phyloP scores from a whole-genome alignment of 768 basidiomycete species.

The Termitomyces sp. region DNA sequence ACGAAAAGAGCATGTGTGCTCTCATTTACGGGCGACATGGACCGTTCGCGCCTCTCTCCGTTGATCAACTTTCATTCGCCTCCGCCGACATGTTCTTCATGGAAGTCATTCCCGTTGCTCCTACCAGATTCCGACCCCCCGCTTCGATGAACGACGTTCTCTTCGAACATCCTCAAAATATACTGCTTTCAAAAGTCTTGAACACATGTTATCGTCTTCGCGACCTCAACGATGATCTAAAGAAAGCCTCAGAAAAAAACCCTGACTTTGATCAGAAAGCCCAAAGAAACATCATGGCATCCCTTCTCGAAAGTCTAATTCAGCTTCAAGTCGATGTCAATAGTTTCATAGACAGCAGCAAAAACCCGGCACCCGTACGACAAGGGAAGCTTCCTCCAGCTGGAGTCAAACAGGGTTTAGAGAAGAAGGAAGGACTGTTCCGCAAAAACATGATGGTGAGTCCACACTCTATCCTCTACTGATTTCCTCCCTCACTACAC shows the following conservation, averaged over 20 bases:
- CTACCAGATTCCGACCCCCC: conserved; percentile 94
- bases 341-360: conserved; percentile 94
- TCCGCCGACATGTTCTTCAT: conserved; percentile 97
- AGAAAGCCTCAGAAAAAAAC: conserved; percentile 58
- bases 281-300: conserved; percentile 57
- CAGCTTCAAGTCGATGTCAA: conserved; percentile 95
- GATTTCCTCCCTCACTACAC: not conserved
- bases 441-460: conserved; percentile 98
- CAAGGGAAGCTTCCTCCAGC: conserved; percentile 89
- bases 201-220: conserved; percentile 78
- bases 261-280: conserved; percentile 48
- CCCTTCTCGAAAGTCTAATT: conserved; percentile 77
- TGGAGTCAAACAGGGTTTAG: conserved; percentile 94
- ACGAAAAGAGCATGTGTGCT: conserved; percentile 79
- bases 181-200: conserved; percentile 78
- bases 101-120: conserved; percentile 87
- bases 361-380: conserved; percentile 84
- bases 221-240: conserved; percentile 69
- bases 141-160: conserved; percentile 87
- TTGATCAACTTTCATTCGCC: conserved; percentile 62
- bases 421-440: conserved; percentile 99
- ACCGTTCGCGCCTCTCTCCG: conserved; percentile 62
- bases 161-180: conserved; percentile 97
- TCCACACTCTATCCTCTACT: conserved; percentile 10
- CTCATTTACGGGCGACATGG: conserved; percentile 94